Base-by-base conservation (phyloP, 2,329 filamentous ascomycete species). In the Lecanoromycetidae sp. region DNA sequence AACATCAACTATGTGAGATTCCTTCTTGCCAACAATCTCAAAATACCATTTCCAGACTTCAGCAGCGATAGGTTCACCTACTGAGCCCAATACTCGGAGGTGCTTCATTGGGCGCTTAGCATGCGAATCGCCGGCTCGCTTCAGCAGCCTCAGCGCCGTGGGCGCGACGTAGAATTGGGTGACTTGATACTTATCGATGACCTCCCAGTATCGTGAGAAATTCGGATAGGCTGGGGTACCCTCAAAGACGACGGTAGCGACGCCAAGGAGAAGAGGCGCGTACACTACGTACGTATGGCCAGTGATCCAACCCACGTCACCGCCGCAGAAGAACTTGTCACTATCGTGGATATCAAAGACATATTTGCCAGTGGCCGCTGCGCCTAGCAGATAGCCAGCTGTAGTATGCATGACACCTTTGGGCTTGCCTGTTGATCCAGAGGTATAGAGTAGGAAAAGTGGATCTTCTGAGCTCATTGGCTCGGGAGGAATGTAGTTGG, bases 31-130 rank as follows among this genome's bases (percentile, higher is more conserved):
- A 44, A 98, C 87, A 57, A 84, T 76, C 66, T 96, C 87, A 64
- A 87, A 90, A 70, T 96, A 98, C 91, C 91, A 98, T 71, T 96
- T 96, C 91, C 91, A 98, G 50, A 98, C 84, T 66, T 98, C 91
- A 19, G 90, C 86, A 15, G 91, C 90, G 59, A 98, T 98, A 32
- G 91, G 91, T 71, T 98, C 91, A 57, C 91, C 91, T 49, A 98
- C 91, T 15, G 90, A 94, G 50, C 90, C 91, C 17, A 98, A 73
- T 5, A 96, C 82, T 62, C 91, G 79, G 53, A 98, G 76, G 58
- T 86, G 78, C 68, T 85, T 82, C 85, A 98, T 91, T 62, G 87
- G 71, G 60, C 83, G 79, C 70, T 87, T 85, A 59, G 96, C 87
- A 62, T 91, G 86, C 62, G 96, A 77, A 63, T 96, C 82, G 51